phyloP scores from a whole-genome alignment of 371 early-diverging fungal species.

The Mucor lusitanicus region DNA sequence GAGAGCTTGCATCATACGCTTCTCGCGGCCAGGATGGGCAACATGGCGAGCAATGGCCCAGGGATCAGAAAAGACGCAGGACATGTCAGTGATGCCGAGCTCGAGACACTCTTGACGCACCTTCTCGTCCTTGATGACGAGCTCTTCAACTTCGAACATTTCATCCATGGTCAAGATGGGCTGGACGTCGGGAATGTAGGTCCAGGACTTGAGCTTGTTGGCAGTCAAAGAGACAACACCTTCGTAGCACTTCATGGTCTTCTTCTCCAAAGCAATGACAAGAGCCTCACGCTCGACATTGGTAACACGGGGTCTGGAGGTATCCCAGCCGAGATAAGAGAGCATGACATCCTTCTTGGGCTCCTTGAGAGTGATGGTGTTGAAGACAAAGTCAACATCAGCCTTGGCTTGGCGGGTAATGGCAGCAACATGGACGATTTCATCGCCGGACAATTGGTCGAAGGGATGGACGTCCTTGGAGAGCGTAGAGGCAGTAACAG shows the following conservation, averaged over 20 bases:
- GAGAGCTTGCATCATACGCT: constrained; percentile 53
- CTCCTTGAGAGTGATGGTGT: constrained; percentile 55
- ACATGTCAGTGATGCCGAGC: constrained; percentile 53
- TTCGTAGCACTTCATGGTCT: constrained; percentile 43
- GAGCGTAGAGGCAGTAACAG: constrained; percentile 34
- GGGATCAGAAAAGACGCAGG: constrained; percentile 47
- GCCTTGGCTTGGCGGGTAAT: constrained; percentile 41
- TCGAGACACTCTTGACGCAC: constrained; percentile 48
- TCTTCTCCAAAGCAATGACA: constrained; percentile 41
- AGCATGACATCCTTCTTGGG: constrained; percentile 48
- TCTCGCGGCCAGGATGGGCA: constrained; percentile 40
- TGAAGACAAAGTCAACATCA: constrained; percentile 43
- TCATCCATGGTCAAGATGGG: constrained; percentile 56
- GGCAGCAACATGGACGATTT: constrained; percentile 38
- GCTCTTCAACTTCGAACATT: constrained; percentile 50
- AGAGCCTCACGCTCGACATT: constrained; percentile 50
- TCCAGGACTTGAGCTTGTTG: constrained; percentile 33
- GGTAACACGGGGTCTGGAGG: constrained; percentile 30
- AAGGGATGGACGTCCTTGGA: constrained; percentile 37
- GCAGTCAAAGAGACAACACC: constrained; percentile 40
- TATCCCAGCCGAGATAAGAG: constrained; percentile 52
- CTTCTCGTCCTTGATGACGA: constrained; percentile 41
- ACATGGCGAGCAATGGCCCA: constrained; percentile 57
- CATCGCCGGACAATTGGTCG: constrained; percentile 48
- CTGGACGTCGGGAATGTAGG: constrained; percentile 47